Base-by-base conservation (phyloP, 441 rosid species). In the Arabidopsis hybrid region DNA sequence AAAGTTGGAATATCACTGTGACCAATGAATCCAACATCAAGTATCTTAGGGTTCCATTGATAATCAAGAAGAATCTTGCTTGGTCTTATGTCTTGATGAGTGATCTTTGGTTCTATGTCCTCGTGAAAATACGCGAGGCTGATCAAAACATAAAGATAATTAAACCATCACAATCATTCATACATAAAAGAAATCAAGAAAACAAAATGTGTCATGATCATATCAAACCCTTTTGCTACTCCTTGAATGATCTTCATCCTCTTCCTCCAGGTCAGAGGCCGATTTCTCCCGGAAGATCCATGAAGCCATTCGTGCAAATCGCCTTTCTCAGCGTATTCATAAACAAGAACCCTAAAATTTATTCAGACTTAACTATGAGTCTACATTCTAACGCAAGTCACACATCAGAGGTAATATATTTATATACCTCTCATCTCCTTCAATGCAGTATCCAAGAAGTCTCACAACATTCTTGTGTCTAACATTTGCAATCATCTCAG, bases 71-170 rank as follows among this genome's bases (percentile, higher is more conserved):
- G 71, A 64, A 90, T 80, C 80, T 89, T 89, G 80, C 74, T 81
- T 7, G 97, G 84, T 78, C 87, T 85, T 32, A 92, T 16, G 69
- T 81, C 73, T 49, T 74, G 77, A 69, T 87, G 91, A 60, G 85
- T 53, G 7, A 89, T 81, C 38, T 75, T 86, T 16, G 87, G 93
- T 42, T 91, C 89, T 1, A 84, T 67, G 46, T 86, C 97, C 76
- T 88, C 92, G 10, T 88, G 93, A 72, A 88, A 85, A 80, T 91
- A 93, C 8, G 92, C 83, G 49, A 92, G 74, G 65, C 97, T 92
- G 71, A 38, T 72, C n/a, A 31, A 58, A 69, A 69, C 59, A 82
- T 0, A 71, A 58, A 9, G 51, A 60, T 46, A 42, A 51, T 49
- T 1, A 43, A 51, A 51, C 51, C 16, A 3, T 43, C n/a, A 8